These are phyloP conservation scores for Ulota crispa DNA, from an alignment of 225 moss, liverwort and hornwort species.

Conservation along the genomic window DNA sequence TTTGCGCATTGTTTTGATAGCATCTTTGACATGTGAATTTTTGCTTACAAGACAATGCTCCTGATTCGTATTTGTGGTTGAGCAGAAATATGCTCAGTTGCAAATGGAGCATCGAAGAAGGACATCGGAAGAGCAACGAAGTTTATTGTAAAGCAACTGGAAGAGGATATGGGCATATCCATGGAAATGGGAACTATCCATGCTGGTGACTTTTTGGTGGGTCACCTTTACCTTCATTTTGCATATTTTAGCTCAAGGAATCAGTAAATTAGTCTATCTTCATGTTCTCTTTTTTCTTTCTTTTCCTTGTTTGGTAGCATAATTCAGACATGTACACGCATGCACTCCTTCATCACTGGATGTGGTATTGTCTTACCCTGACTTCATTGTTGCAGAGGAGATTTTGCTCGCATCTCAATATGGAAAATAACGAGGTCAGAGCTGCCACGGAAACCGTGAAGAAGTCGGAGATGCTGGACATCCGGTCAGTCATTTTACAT, in stretches of 20 bases:
- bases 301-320: constrained; percentile 8
- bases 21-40: background rate
- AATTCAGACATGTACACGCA: background rate
- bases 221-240: constrained; percentile 4
- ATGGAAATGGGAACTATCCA: constrained; percentile 97
- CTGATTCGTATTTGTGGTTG: background rate
- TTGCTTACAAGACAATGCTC: background rate
- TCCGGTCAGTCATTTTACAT: constrained; percentile 43
- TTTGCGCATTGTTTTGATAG: background rate
- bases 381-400: constrained; percentile 60
- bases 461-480: constrained; percentile 87
- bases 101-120: constrained; percentile 88
- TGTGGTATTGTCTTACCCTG: constrained; percentile 4
- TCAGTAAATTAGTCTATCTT: background rate
- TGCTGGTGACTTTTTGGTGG: constrained; percentile 88
- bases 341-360: constrained; percentile 1
- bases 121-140: constrained; percentile 88
- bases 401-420: constrained; percentile 85
- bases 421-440: constrained; percentile 77
- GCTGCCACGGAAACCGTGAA: constrained; percentile 87
- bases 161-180: constrained; percentile 93
- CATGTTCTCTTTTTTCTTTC: background rate
- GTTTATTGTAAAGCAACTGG: constrained; percentile 88
- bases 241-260: background rate
- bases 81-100: constrained; percentile 85